Base-by-base conservation (phyloP, 306 rosid species). In the Corylus avellana region DNA sequence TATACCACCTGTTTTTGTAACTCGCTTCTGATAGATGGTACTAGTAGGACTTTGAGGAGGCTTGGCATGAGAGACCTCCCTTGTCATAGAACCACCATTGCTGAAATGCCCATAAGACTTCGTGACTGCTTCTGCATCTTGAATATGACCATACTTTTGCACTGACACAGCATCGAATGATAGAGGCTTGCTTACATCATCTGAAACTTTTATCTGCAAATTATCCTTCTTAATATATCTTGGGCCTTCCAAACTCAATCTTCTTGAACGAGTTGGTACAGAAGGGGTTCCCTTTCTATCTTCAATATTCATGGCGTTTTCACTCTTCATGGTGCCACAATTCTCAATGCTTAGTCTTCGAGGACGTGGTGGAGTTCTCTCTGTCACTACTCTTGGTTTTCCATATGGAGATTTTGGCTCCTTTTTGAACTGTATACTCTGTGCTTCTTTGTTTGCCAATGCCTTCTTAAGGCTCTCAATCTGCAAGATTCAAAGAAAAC, bases 171-270 rank as follows among this genome's bases (percentile, higher is more conserved):
- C 32, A 70, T 88, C 88, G 27, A 70, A 79, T 64, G 82, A 86
- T 46, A 59, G 61, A 55, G 81, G 70, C 80, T 72, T 87, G 81
- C 68, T 81, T 48, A 75, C 78, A 67, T 88, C 88, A 39, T 86
- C 86, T 12, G 86, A 14, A 55, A 55, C 84, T 58, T 87, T 87
- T 32, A 77, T 71, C 63, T 6, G 83, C 9, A 68, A 72, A 58
- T 39, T 70, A 56, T 90, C 96, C 77, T 88, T 92, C 88, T 89
- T 95, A 22, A 71, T 75, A 73, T 84, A 76, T 82, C 75, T 89
- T 47, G 94, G 78, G 70, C 98, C 98, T 86, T 95, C 99, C 81
- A 91, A 83, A 80, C 98, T 93, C 73, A 81, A 77, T 77, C 99
- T 90, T 81, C 97, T 90, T 4, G 85, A 72, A 58, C 87, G 93